These are phyloP conservation scores for Trichoderma lentiforme DNA, from an alignment of 2,329 filamentous ascomycete species.

Conservation along the genomic window DNA sequence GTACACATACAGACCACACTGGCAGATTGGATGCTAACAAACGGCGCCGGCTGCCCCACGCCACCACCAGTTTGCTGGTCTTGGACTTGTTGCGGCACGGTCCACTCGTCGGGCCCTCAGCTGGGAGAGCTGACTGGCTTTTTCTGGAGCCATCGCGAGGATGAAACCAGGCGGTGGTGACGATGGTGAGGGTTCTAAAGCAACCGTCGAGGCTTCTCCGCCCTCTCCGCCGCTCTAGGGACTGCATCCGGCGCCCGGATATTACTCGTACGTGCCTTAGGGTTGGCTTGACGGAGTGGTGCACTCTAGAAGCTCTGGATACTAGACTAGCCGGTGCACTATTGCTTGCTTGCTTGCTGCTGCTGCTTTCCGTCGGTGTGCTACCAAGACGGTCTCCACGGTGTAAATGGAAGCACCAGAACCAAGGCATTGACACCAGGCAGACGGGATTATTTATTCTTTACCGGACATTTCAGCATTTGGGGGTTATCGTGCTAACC, in stretches of 20 bases:
- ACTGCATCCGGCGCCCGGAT: constrained; percentile 11
- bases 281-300: not conserved
- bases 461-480: not conserved
- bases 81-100: not conserved
- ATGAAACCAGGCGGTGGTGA: not conserved
- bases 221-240: constrained; percentile 3
- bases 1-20: not conserved
- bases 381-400: not conserved
- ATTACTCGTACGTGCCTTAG: not conserved
- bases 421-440: not conserved
- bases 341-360: constrained; percentile 9
- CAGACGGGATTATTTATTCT: not conserved
- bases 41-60: constrained; percentile 9
- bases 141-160: constrained; percentile 3
- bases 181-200: not conserved
- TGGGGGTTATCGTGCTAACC: not conserved
- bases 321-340: not conserved
- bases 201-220: not conserved
- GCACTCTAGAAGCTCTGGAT: not conserved
- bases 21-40: not conserved
- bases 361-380: constrained; percentile 12
- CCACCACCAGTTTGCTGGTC: not conserved
- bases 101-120: constrained; percentile 15
- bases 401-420: not conserved
- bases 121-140: constrained; percentile 6